These are phyloP conservation scores for Trypanosoma scelopori DNA, from an alignment of 208 protist species.

Conservation along the genomic window DNA sequence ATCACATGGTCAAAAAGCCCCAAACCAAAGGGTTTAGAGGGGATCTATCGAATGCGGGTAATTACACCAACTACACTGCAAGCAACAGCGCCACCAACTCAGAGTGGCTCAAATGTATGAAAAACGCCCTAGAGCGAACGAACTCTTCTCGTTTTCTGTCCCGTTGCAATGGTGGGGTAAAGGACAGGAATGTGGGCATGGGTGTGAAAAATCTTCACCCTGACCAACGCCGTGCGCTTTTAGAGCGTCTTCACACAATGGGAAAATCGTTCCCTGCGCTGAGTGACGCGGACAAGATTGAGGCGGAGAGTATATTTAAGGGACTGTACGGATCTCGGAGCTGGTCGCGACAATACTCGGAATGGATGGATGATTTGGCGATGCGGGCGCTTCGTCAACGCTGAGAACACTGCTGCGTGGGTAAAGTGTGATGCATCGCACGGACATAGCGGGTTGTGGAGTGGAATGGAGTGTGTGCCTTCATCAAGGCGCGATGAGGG, in stretches of 20 bases:
- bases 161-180: background rate
- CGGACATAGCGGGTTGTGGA: background rate
- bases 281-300: conserved; percentile 31
- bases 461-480: no score
- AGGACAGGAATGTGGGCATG: background rate
- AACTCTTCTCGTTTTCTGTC: background rate
- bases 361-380: conserved; percentile 56
- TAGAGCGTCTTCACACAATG: conserved; percentile 38
- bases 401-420: background rate
- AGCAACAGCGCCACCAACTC: no score
- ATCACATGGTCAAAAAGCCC: no score
- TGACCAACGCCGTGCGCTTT: conserved; percentile 30
- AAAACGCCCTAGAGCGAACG: no score
- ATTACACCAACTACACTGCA: no score
- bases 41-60: no score
- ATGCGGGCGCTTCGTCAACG: conserved; percentile 32
- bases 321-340: conserved; percentile 45
- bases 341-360: conserved; percentile 41
- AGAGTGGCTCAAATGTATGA: no score
- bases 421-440: background rate
- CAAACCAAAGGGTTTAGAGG: no score
- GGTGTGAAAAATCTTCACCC: background rate
- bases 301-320: conserved; percentile 45
- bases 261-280: conserved; percentile 26
- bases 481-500: no score